Conservation (phyloP, 176 grass and related monocot species). For the Eremochloa ophiuroides region DNA sequence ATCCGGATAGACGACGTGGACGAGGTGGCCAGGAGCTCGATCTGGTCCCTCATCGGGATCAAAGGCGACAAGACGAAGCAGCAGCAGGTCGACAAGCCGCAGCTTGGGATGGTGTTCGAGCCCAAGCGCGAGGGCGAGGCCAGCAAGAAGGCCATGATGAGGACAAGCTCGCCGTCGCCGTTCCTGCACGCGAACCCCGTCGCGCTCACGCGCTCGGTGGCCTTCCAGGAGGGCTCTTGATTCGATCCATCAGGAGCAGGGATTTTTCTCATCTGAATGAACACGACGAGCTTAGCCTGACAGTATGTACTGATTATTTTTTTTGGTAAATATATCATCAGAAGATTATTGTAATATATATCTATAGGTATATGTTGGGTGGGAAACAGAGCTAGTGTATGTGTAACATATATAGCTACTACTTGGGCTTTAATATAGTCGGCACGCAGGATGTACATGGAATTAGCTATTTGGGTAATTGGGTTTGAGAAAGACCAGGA, state of each 20-base stretch:
- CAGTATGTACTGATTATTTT: slow-evolving; percentile 10
- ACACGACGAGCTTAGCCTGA: slow-evolving; percentile 18
- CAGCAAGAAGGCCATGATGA: slow-evolving; percentile 16
- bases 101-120: slow-evolving; percentile 41
- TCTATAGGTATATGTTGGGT: slow-evolving; percentile 4
- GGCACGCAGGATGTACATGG: slow-evolving; percentile 21
- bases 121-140: slow-evolving; percentile 13
- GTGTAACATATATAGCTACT: slow-evolving; percentile 21
- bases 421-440: slow-evolving; percentile 5
- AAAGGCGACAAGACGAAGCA: slow-evolving; percentile 16
- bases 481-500: slow-evolving; percentile 17
- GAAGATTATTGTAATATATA: slow-evolving; percentile 8
- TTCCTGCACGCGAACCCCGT: slow-evolving; percentile 60
- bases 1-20: slow-evolving; percentile 64
- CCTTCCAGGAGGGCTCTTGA: slow-evolving; percentile 74
- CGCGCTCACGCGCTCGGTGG: slow-evolving; percentile 55
- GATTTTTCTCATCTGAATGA: neutral
- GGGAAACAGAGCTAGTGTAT: neutral
- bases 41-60: slow-evolving; percentile 46
- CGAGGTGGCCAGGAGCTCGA: slow-evolving; percentile 67
- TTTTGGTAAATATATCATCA: slow-evolving; percentile 52
- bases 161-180: slow-evolving; percentile 26
- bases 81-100: too few relatives aligned
- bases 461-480: slow-evolving; percentile 37
- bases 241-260: neutral